A percentile compares a stretch with the other conserved stretches of the same genome.
phyloP scores from a whole-genome alignment of 177 flowering plant genomes.

The Tripterygium wilfordii region DNA sequence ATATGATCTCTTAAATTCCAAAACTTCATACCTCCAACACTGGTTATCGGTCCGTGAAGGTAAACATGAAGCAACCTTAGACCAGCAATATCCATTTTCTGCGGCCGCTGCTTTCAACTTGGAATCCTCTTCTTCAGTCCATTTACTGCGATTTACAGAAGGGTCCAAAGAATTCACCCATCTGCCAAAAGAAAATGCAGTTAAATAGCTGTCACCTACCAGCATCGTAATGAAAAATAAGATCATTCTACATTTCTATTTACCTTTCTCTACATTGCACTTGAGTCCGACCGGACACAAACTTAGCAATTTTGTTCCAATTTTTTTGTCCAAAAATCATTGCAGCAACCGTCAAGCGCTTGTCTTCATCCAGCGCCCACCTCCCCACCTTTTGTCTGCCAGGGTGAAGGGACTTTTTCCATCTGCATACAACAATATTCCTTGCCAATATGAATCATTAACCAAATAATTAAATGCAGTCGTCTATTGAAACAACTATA shows the following conservation, averaged over 20 bases:
- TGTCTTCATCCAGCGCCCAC: conserved; percentile 77
- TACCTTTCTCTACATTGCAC: conserved; percentile 97
- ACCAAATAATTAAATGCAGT: neutral
- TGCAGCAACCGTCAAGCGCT: conserved; percentile 72
- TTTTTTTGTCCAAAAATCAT: conserved; percentile 65
- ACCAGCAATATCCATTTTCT: conserved; percentile 75
- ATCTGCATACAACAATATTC: conserved; percentile 65
- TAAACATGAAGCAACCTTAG: conserved; percentile 68
- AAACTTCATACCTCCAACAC: conserved; percentile 61
- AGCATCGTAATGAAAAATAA: no score
- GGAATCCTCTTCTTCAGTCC: conserved; percentile 86
- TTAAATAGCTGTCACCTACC: no score
- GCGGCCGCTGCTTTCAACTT: conserved; percentile 49
- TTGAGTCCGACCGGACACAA: conserved; percentile 82
- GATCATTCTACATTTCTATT: neutral
- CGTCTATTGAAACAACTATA: neutral
- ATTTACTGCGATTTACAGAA: conserved; percentile 44
- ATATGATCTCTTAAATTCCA: neutral
- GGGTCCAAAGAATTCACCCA: conserved; percentile 89
- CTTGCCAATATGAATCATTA: no score
- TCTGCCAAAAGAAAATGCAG: conserved; percentile 32
- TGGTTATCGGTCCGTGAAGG: conserved; percentile 82
- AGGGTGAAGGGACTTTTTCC: conserved; percentile 82
- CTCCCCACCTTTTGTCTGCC: conserved; percentile 54
- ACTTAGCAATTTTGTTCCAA: conserved; percentile 75